Base-by-base conservation (phyloP, 169 alveolate genomes). In the Plasmodium inui region DNA sequence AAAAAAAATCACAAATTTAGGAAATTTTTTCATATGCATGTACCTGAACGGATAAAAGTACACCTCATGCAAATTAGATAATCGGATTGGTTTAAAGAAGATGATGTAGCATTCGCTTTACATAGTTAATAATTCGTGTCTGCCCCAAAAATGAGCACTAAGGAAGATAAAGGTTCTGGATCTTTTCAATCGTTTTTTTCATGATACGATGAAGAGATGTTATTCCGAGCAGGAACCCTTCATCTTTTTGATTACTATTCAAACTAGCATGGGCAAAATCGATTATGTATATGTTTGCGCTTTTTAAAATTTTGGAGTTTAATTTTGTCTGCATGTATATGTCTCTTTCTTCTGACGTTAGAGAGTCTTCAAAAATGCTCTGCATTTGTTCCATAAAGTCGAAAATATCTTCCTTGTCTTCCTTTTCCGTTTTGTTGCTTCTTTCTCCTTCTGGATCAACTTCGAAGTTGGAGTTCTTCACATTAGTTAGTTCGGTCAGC, bases 221-320 rank as follows among this genome's bases (percentile, higher is more conserved):
- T 32, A 89, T 89, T 2, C 97, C 97, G 8, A 94, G 57, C 10
- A 96, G 85, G 82, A 92, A 96, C 28, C 97, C 97, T 17, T 67
- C 88, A 44, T 96, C 97, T 14, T 81, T 79, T 39, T 89, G 72
- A 6, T 84, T 91, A 37, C 82, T 94, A 82, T 93, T 83, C 71
- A 92, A 80, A 30, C 96, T 84, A 50, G 95, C 97, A 74, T 96
- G 97, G 4, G 97, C 95, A 70, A 96, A 92, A 82, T 95, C 97
- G 61, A 96, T 96, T 92, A 96, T 92, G 82, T 92, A 82, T 44
- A 96, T 92, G 34, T 84, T 81, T 9, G 96, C 95, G 41, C 93
- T 92, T 76, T 83, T 82, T 19, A 83, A 28, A 76, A 84, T 44
- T 39, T 76, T 74, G 10, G 22, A 39, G 30, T 82, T 84, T 79